Evolutionary conservation across 2,329 filamentous ascomycete species (phyloP), one percentile per base, ranked within the genome.

Genomic region (Botrytis cinerea): DNA sequence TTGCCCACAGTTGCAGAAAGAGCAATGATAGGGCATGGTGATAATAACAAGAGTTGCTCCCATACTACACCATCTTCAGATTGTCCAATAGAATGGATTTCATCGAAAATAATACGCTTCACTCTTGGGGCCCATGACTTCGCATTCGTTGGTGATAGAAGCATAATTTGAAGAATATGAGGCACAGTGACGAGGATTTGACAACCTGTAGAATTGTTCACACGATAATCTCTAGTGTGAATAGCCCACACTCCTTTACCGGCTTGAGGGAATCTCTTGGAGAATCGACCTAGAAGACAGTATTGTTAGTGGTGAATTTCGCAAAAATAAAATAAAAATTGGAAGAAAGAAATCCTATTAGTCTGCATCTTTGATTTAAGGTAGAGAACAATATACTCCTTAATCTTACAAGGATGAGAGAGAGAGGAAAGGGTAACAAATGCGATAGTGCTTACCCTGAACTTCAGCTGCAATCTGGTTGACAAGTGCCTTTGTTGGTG

Each of bases 401-500:
- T 28, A 25, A 16, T 28, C 5, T 20, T 16, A 10, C n/a, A 10
- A 57, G n/a, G 35, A 16, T n/a, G 48, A 54, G 25, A 54, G 25
- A 48, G 59, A 60, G n/a, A n/a, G 6, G 10, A 25, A 35, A 28
- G 38, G 38, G 1, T 5, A 28, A 35, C 16, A 38, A 32, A 20
- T 20, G 16, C 9, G 46, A 43, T 32, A 12, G 57, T 35, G 72
- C 73, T 45, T 70, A 77, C 89, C 92, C 80, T 93, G 89, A 25
- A 95, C 86, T 81, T 95, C 92, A 1, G 92, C 92, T 1, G 92
- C 92, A 76, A 95, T 94, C 80, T 95, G 93, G 79, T 95, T 95
- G 74, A 95, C 92, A 18, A 95, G 84, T 5, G 93, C 92, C 79
- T 95, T 95, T 0, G 92, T 95, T 0, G 93, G 93, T 0, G 92